Evolutionary conservation across 2,329 filamentous ascomycete species (phyloP), one percentile per base, ranked within the genome.

Genomic region (Keithomyces neogunnii): DNA sequence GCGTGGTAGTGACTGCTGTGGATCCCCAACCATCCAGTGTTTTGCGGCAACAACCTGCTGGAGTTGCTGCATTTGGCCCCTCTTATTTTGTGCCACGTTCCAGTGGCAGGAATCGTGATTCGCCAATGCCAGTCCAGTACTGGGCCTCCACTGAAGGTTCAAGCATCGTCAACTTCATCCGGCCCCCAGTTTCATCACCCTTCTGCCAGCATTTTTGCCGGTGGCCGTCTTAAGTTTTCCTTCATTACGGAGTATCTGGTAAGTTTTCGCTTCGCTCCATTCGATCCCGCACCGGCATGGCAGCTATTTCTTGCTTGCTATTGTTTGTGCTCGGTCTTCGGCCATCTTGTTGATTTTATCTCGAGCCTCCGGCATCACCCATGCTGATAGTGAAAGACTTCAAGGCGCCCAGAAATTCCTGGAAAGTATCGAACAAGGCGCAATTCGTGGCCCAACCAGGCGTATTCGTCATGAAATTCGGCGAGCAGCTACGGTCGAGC

Each of bases 401-500:
- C 52, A 71, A 69, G 59, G 71, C 69, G 55, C 68, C 64, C 59
- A 63, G 66, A 57, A 69, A 61, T 58, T 64, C 64, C 57, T 75
- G 74, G 70, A 67, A 68, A 58, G 63, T 66, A 53, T 64, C 61
- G 52, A 65, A 61, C 58, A 51, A 54, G 48, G 57, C 57, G 50
- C 59, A 48, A 47, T 69, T 66, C 62, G 66, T 61, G 57, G 66
- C 73, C 56, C 64, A 66, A 35, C 79, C 77, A 44, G 78, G 78
- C 54, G 67, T 75, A 57, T 66, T 82, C 71, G 73, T 80, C 73
- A 85, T 85, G 82, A 85, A 85, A 78, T 99, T 97, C 77, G 93
- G 93, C 68, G 89, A 96, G 72, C 91, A 99, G 78, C 84, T 99
- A 64, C 89, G 89, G 58, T 92, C 89, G 63, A 96, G 91, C 67